Evolutionary conservation across 176 grass and related monocot genomes (phyloP).

Genomic region (Rhynchospora tenuis): DNA sequence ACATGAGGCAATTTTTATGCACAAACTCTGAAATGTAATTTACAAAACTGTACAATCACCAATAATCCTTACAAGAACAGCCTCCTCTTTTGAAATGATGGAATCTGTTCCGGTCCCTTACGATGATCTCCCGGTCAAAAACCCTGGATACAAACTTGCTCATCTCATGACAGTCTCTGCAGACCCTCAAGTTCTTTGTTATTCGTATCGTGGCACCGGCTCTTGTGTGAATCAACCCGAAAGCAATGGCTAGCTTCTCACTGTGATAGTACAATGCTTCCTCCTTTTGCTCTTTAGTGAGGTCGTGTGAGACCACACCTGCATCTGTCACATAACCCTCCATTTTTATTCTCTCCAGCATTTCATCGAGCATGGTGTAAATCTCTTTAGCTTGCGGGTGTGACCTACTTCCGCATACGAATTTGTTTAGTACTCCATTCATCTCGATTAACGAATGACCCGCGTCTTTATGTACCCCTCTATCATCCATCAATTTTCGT

Average conservation of each 20-base stretch:
- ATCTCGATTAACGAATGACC: constrained; percentile 59
- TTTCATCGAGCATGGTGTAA: constrained; percentile 51
- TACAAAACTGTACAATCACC: constrained; percentile 23
- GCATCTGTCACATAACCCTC: constrained; percentile 48
- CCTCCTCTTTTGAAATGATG: constrained; percentile 64
- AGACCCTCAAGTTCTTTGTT: constrained; percentile 66
- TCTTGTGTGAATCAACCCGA: constrained; percentile 46
- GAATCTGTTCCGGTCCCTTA: constrained; percentile 74
- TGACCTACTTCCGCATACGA: constrained; percentile 46
- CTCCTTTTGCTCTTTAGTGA: constrained; percentile 42
- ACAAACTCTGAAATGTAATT: not conserved
- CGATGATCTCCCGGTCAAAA: constrained; percentile 57
- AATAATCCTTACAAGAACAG: constrained; percentile 86
- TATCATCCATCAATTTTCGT: constrained; percentile 54
- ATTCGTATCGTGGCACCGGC: constrained; percentile 38
- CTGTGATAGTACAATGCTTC: constrained; percentile 59
- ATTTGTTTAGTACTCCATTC: constrained; percentile 40
- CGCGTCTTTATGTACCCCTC: constrained; percentile 56
- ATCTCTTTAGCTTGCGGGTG: constrained; percentile 43
- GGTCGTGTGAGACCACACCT: constrained; percentile 38
- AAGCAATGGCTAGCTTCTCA: constrained; percentile 86
- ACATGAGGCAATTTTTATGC: not conserved
- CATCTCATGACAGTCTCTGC: constrained; percentile 58
- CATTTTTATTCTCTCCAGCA: constrained; percentile 48
- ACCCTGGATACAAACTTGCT: constrained; percentile 53